Base-by-base conservation (phyloP, 768 basidiomycete genomes). In the Phanerochaete carnosa region DNA sequence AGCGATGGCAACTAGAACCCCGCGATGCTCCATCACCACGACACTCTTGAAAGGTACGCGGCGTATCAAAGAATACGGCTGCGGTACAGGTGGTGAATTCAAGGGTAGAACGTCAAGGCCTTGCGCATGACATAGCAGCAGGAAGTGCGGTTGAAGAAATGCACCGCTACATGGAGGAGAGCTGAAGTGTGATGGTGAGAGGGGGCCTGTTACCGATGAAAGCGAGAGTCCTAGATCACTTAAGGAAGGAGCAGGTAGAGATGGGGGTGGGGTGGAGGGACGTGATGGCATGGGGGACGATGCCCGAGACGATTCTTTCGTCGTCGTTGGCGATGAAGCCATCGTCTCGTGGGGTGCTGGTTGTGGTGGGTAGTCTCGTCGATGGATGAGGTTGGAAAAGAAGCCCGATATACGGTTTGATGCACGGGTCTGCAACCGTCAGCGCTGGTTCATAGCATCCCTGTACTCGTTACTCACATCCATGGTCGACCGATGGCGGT, bases 11-110 rank as follows among this genome's bases (percentile, higher is more conserved):
- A 94, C 92, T n/a, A 94, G 76, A 0, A 94, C 91, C 7, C 92
- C 92, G 30, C 92, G 88, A 68, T 94, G 90, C 66, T 94, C 92
- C 92, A 94, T 94, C 15, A 94, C 88, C 0, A 94, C 89, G n/a
- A 94, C 87, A 58, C 83, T 86, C 69, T 92, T 94, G 74, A 94
- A 94, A 35, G 82, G 80, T 55, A 92, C 90, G 57, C 91, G 82
- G 23, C 92, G 84, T 25, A 94, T 87, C 28, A 94, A 80, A 11
- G 92, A 86, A 72, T 92, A 94, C 15, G 93, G 90, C 64, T 88
- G 87, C 7, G 80, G 79, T 15, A 85, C 79, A 1, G 91, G 92
- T 0, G 92, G 91, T 0, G 88, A 86, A 12, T 81, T 71, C 29
- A 94, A 77, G 1, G 92, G 90, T n/a, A 94, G 77, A 2, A 94